A percentile compares a stretch with the other conserved stretches of the same genome.
Evolutionary conservation across 192 early-diverging fungal species (phyloP).

Genomic region (Rhizophagus sp.): DNA sequence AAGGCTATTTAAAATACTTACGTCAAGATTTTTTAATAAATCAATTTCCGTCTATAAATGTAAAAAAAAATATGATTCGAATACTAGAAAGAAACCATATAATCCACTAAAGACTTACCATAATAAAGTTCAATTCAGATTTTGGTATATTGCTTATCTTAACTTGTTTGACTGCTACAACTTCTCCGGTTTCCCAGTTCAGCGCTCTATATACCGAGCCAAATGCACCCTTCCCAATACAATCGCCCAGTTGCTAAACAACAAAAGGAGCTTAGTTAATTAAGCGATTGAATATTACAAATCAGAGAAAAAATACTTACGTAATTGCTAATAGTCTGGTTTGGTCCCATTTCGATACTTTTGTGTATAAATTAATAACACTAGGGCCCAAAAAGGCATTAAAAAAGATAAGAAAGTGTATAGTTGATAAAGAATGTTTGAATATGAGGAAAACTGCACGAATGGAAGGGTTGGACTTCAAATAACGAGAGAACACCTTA

Average conservation of each 20-base stretch:
- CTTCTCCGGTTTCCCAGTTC: constrained; percentile 64
- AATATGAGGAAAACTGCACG: not conserved
- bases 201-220: constrained; percentile 72
- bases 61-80: constrained; percentile 22
- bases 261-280: not conserved
- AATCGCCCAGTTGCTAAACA: constrained; percentile 65
- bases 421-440: not conserved
- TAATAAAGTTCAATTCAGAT: constrained; percentile 42
- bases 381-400: not conserved
- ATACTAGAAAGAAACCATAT: not conserved
- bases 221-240: constrained; percentile 74
- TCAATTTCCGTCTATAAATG: constrained; percentile 54
- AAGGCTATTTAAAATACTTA: constrained; percentile 22
- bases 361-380: not conserved
- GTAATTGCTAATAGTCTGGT: not conserved
- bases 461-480: not conserved
- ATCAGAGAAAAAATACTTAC: not conserved
- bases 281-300: not conserved
- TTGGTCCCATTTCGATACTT: not conserved
- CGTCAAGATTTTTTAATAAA: constrained; percentile 49
- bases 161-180: constrained; percentile 74
- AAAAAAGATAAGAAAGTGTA: not conserved
- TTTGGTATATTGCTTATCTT: constrained; percentile 49
- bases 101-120: constrained; percentile 31
- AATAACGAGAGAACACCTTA: not conserved